Percentiles rank a stretch among this genome's conserved stretches.
phyloP scores from a whole-genome alignment of 2,329 filamentous ascomycete species.

The Juglanconis oblonga region DNA sequence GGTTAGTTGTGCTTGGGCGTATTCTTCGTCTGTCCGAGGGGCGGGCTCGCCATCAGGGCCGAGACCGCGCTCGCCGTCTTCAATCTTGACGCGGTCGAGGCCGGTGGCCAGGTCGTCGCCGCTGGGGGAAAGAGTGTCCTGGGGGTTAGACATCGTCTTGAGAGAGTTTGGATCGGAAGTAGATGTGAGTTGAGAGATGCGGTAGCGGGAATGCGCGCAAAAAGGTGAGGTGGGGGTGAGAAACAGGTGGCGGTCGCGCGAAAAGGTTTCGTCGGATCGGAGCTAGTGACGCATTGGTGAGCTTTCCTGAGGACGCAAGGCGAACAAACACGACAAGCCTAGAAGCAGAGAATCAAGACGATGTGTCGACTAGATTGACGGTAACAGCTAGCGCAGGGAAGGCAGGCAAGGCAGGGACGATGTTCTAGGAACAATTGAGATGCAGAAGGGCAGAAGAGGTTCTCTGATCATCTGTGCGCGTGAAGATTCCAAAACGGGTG shows the following conservation, averaged over 20 bases:
- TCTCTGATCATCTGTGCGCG: slow-evolving; percentile 4
- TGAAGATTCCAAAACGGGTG: not conserved
- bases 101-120: slow-evolving; percentile 60
- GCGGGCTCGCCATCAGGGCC: slow-evolving; percentile 73
- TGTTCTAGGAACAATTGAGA: not conserved
- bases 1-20: slow-evolving; percentile 87
- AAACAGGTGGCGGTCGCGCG: slow-evolving; percentile 10
- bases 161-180: not conserved
- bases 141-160: slow-evolving; percentile 58
- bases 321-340: not conserved
- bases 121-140: slow-evolving; percentile 55
- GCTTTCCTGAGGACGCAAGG: not conserved
- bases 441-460: not conserved
- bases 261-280: not conserved
- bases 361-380: not conserved
- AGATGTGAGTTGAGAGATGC: not conserved
- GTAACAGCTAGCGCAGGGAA: not conserved
- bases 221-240: not conserved
- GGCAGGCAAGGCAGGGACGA: not conserved
- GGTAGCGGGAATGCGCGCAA: not conserved
- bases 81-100: slow-evolving; percentile 65
- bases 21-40: slow-evolving; percentile 95
- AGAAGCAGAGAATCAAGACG: not conserved
- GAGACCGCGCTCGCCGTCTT: slow-evolving; percentile 57
- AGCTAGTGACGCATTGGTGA: slow-evolving; percentile 15